A percentile compares a stretch with the other conserved stretches of the same genome.
These are phyloP conservation scores for Scorias spongiosa DNA, from an alignment of 2,329 filamentous ascomycete species.

Conservation along the genomic window DNA sequence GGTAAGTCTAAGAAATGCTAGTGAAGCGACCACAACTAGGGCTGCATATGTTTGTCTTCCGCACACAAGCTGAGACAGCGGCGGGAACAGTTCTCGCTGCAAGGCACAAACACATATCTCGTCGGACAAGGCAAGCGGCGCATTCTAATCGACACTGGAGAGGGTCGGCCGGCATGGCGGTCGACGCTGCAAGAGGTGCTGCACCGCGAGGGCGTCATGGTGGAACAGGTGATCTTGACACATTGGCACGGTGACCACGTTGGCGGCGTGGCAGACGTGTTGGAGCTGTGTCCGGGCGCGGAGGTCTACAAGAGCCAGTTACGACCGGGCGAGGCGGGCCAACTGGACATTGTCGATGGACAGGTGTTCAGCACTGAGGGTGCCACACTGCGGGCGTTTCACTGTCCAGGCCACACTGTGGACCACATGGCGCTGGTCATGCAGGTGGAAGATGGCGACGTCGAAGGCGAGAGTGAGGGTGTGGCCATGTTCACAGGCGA, in stretches of 20 bases:
- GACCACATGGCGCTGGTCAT: constrained; percentile 73
- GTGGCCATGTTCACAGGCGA: constrained; percentile 71
- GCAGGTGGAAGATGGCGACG: constrained; percentile 46
- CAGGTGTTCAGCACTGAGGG: constrained; percentile 43
- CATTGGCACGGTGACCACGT: constrained; percentile 90
- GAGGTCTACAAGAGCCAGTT: constrained; percentile 54
- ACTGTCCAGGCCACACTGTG: constrained; percentile 60
- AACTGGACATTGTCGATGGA: constrained; percentile 41
- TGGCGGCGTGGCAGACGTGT: constrained; percentile 57
- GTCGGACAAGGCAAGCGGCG: constrained; percentile 59
- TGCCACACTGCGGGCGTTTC: constrained; percentile 50
- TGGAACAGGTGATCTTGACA: constrained; percentile 61
- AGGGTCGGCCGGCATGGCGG: constrained; percentile 64
- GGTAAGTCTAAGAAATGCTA: constrained; percentile 28
- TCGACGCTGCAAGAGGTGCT: constrained; percentile 49
- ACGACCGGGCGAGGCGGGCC: constrained; percentile 15
- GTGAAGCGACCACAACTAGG: not conserved
- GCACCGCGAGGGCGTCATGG: constrained; percentile 47
- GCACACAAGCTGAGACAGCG: not conserved
- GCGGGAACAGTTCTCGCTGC: constrained; percentile 40
- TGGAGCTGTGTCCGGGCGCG: constrained; percentile 45
- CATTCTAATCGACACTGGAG: constrained; percentile 79
- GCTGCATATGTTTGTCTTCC: not conserved
- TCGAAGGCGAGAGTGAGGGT: too few relatives aligned
- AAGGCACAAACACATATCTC: constrained; percentile 89